Conservation (phyloP, 345 rosid genomes). For the Eucalyptus victrix region DNA sequence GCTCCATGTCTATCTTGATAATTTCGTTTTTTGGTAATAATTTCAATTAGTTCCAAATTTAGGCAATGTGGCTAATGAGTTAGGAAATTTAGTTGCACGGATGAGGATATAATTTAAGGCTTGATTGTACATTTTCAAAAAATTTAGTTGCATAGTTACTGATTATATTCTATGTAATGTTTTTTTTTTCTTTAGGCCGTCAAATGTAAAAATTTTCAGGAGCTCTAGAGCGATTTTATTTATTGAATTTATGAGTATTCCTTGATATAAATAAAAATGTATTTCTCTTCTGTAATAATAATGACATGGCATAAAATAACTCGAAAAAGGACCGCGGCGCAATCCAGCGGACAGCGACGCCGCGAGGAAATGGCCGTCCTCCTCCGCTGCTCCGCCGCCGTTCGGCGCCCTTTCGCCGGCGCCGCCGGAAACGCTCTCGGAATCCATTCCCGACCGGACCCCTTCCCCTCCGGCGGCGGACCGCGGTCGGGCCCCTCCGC, state of each 20-base stretch:
- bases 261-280: not conserved
- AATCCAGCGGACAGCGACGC: not conserved
- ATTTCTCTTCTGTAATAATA: not conserved
- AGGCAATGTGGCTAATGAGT: not conserved
- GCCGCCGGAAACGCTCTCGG: not conserved
- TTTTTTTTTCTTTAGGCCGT: not conserved
- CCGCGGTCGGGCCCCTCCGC: conserved; percentile 16
- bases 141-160: not conserved
- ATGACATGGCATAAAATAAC: not conserved
- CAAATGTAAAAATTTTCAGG: not conserved
- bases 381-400: not conserved
- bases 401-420: not conserved
- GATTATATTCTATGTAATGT: not conserved
- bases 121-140: not conserved
- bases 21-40: not conserved
- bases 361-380: conserved; percentile 10
- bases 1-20: not conserved
- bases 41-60: not conserved
- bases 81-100: not conserved
- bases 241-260: not conserved
- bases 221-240: not conserved
- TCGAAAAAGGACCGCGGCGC: not conserved
- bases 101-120: not conserved
- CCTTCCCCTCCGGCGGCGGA: conserved; percentile 6
- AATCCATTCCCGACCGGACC: not conserved